A percentile compares a stretch with the other conserved stretches of the same genome.
Conservation (phyloP, 2,329 filamentous ascomycete genomes). For the Dothiorella sarmentorum region DNA sequence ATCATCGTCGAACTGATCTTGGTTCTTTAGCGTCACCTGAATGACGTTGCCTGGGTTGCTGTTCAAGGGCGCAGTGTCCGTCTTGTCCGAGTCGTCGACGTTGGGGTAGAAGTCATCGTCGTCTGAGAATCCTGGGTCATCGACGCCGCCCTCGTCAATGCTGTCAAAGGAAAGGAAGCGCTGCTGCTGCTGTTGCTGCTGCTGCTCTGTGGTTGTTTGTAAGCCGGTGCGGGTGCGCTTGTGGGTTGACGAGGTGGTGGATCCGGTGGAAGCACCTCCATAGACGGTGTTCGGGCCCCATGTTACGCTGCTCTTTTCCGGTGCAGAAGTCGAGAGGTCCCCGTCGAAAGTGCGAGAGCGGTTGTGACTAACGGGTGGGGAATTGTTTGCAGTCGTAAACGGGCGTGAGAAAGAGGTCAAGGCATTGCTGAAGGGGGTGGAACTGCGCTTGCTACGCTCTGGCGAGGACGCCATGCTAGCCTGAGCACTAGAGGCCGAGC, state of each 20-base stretch:
- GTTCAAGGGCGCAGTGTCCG: background rate
- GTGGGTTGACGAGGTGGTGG: background rate
- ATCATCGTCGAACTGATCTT: conserved; percentile 54
- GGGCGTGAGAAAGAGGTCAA: conserved; percentile 40
- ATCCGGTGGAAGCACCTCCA: conserved; percentile 1
- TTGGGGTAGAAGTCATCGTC: background rate
- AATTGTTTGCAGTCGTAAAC: conserved; percentile 36
- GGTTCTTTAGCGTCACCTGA: conserved; percentile 48
- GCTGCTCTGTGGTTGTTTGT: background rate
- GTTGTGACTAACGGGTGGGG: conserved; percentile 36
- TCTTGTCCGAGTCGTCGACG: background rate
- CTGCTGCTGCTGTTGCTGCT: background rate
- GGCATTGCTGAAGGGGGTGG: conserved; percentile 39
- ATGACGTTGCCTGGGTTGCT: background rate
- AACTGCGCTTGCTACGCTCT: conserved; percentile 33
- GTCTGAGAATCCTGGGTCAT: background rate
- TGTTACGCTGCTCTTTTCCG: conserved; percentile 40
- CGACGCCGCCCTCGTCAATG: background rate
- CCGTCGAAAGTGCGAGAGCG: conserved; percentile 23
- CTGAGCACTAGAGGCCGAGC: conserved; percentile 34
- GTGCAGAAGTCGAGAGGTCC: conserved; percentile 42
- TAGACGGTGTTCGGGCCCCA: conserved; percentile 46
- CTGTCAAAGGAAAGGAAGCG: background rate
- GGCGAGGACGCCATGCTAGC: conserved; percentile 43
- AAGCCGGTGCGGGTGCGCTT: conserved; percentile 2